Evolutionary conservation across 116 monocot species (phyloP).

Genomic region (Thalassia testudinum): DNA sequence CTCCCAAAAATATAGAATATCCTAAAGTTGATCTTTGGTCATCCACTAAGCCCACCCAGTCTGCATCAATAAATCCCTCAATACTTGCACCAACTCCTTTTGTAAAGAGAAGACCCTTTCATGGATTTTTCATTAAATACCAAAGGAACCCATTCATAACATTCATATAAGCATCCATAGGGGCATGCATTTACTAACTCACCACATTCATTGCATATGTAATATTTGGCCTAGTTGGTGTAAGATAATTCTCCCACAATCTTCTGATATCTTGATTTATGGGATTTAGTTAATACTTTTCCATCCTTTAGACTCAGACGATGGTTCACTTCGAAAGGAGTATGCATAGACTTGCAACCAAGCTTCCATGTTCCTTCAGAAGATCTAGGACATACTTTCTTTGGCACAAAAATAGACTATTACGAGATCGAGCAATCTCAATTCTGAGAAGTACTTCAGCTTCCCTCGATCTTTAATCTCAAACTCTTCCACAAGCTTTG

Average conservation of each 20-base stretch:
- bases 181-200: background rate
- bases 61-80: background rate
- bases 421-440: background rate
- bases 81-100: background rate
- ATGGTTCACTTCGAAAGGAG: background rate
- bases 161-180: conserved; percentile 2
- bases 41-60: background rate
- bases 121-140: conserved; percentile 1
- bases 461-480: background rate
- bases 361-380: background rate
- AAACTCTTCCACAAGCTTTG: background rate
- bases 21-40: background rate
- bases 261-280: background rate
- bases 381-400: background rate
- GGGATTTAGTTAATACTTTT: background rate
- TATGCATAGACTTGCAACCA: background rate
- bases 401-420: background rate
- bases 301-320: background rate
- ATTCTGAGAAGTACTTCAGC: background rate
- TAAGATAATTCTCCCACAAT: background rate
- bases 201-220: conserved; percentile 1
- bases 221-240: background rate
- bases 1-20: background rate
- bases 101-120: conserved; percentile 1
- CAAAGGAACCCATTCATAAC: background rate